Evolutionary conservation across 75 land plant species (phyloP).

Genomic region (Pinus tabuliformis): DNA sequence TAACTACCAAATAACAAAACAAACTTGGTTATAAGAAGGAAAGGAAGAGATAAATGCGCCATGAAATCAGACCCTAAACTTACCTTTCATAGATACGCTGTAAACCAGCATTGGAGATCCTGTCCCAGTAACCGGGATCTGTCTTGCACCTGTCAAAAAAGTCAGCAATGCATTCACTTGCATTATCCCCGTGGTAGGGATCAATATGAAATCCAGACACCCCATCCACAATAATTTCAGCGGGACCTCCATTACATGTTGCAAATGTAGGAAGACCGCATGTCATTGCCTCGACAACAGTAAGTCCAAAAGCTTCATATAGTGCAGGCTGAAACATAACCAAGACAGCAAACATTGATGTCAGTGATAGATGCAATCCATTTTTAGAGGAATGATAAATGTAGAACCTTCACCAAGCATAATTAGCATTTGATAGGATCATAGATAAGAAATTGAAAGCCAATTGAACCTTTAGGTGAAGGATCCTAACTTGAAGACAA

Average conservation of each 20-base stretch:
- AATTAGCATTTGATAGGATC: too few species aligned
- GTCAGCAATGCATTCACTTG: constrained; percentile 28
- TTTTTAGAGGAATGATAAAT: neutral
- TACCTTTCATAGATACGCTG: constrained; percentile 55
- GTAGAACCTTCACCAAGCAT: too few species aligned
- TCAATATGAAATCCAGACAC: constrained; percentile 69
- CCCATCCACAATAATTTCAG: constrained; percentile 62
- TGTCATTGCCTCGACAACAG: constrained; percentile 68
- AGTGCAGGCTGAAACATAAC: constrained; percentile 47
- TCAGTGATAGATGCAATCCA: neutral
- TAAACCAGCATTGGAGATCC: constrained; percentile 42
- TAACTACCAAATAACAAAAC: neutral
- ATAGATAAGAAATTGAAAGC: too few species aligned
- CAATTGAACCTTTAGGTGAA: too few species aligned
- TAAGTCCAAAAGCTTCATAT: constrained; percentile 65
- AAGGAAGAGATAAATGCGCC: neutral
- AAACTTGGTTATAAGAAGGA: neutral
- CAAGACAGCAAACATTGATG: constrained; percentile 5
- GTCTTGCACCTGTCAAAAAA: constrained; percentile 48
- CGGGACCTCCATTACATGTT: constrained; percentile 60
- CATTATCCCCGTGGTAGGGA: constrained; percentile 41
- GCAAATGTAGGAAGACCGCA: constrained; percentile 71
- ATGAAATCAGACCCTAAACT: constrained; percentile 1
- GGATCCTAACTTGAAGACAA: too few species aligned
- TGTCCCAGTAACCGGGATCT: constrained; percentile 36